phyloP scores from a whole-genome alignment of 2,329 filamentous ascomycete species.

The Fusarium brachygibbosum region DNA sequence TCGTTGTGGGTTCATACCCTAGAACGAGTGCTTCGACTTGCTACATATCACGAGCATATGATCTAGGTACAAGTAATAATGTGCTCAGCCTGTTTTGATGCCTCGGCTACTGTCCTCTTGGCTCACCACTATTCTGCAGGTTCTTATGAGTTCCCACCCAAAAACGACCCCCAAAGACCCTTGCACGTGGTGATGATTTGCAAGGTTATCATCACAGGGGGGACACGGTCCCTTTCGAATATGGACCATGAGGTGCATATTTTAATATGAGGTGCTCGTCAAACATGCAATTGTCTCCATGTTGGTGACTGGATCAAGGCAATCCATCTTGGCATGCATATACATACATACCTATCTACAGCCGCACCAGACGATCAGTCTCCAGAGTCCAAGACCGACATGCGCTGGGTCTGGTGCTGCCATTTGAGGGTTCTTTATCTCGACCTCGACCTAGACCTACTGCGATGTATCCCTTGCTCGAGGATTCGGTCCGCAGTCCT shows the following conservation, averaged over 20 bases:
- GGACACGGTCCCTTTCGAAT: conserved; percentile 26
- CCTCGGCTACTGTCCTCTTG: conserved; percentile 25
- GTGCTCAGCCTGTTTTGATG: conserved; percentile 2
- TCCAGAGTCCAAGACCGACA: conserved; percentile 6
- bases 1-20: conserved; percentile 13
- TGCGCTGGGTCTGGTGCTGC: conserved; percentile 3
- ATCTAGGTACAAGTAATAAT: conserved; percentile 4
- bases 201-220: conserved; percentile 25
- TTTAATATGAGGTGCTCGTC: conserved; percentile 35
- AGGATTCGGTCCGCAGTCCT: conserved; percentile 15
- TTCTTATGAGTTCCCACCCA: conserved; percentile 18
- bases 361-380: conserved; percentile 6
- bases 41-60: conserved; percentile 8
- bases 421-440: conserved; percentile 1
- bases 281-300: conserved; percentile 40
- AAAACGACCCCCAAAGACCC: conserved; percentile 12
- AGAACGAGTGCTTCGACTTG: conserved; percentile 10
- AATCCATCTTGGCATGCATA: conserved; percentile 29
- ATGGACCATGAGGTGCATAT: conserved; percentile 39
- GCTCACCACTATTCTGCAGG: conserved; percentile 29
- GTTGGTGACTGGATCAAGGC: conserved; percentile 24
- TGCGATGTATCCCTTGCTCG: not conserved
- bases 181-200: conserved; percentile 34
- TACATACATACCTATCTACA: conserved; percentile 21
- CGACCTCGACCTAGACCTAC: not conserved